A percentile compares a stretch with the other conserved stretches of the same genome.
These are phyloP conservation scores for Silene uniflora DNA, from an alignment of 148 eudicot genomes.

Conservation along the genomic window DNA sequence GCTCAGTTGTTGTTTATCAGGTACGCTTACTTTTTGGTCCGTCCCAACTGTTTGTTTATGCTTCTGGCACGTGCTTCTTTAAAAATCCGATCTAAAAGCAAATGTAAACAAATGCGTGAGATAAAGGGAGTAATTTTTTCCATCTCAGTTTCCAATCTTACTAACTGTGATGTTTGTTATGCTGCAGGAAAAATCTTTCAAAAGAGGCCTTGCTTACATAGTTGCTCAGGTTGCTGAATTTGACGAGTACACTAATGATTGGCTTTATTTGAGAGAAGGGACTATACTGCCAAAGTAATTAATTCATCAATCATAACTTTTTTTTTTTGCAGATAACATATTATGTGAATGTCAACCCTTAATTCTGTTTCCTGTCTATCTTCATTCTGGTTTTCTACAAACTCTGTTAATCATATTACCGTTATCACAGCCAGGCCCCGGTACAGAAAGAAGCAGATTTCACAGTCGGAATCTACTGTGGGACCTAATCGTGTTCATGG, in stretches of 20 bases:
- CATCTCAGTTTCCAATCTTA: background rate
- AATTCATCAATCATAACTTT: conserved; percentile 16
- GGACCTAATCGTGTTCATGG: conserved; percentile 30
- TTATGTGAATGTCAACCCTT: background rate
- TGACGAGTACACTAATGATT: conserved; percentile 95
- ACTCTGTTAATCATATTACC: conserved; percentile 12
- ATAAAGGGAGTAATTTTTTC: background rate
- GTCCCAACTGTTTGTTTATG: too few relatives aligned
- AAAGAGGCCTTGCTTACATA: conserved; percentile 74
- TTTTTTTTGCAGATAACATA: too few relatives aligned
- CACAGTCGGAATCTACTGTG: conserved; percentile 46
- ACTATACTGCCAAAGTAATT: conserved; percentile 85
- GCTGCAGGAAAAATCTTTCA: conserved; percentile 81
- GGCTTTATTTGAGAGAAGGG: conserved; percentile 94
- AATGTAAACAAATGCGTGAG: too few relatives aligned
- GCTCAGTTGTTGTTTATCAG: conserved; percentile 78
- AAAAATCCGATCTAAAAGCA: too few relatives aligned
- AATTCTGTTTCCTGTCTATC: background rate
- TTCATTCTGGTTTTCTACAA: background rate
- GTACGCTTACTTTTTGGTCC: conserved; percentile 25
- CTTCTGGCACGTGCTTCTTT: too few relatives aligned
- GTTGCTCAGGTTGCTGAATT: conserved; percentile 93
- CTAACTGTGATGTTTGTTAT: conserved; percentile 8
- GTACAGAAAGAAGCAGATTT: conserved; percentile 48
- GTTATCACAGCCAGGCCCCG: conserved; percentile 55